Evolutionary conservation across 1,139 yeast genomes (phyloP), one percentile per base, ranked within the genome.

Genomic region (Saccharomycopsis hybrid): DNA sequence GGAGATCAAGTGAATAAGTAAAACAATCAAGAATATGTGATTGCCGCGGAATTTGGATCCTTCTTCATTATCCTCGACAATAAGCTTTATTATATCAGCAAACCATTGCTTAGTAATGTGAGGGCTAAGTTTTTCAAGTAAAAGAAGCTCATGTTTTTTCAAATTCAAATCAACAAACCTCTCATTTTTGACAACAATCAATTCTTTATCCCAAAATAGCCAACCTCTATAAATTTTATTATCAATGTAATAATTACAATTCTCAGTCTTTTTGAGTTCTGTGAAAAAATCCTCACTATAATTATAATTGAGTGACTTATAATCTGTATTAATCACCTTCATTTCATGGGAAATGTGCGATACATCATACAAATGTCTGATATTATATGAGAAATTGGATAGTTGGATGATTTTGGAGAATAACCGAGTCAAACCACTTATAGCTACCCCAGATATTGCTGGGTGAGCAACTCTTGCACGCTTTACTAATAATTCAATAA

Each of bases 401-500:
- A 80, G 67, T 0, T 74, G 65, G 45, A 74, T 69, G 9, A 81
- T 62, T 52, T 79, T 78, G 53, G 74, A 76, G 36, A 83, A 63
- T 18, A 85, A 60, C 38, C 77, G 73, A 2, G 84, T 70, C 25
- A 85, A 63, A 9, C 90, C 86, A 53, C 78, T 80, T 52, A 84
- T 68, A 11, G 87, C 83, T 43, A 78, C 66, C 51, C 81, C 74
- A 1, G 90, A 74, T 42, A 87, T 70, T 2, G 76, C 69, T 0
- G 97, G 97, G 63, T 89, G 96, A 38, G 79, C 80, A 27, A 77
- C 74, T n/a, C 77, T 66, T 0, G 87, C 76, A 43, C 77, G 77
- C 11, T 71, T 67, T 11, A 78, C 70, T 44, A 89, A 69, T 5
- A 76, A 61, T 32, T 65, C 65, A 18, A 85, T 61, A 0, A 77